Conservation (phyloP, 2,329 filamentous ascomycete genomes). For the Penicillium sp. region DNA sequence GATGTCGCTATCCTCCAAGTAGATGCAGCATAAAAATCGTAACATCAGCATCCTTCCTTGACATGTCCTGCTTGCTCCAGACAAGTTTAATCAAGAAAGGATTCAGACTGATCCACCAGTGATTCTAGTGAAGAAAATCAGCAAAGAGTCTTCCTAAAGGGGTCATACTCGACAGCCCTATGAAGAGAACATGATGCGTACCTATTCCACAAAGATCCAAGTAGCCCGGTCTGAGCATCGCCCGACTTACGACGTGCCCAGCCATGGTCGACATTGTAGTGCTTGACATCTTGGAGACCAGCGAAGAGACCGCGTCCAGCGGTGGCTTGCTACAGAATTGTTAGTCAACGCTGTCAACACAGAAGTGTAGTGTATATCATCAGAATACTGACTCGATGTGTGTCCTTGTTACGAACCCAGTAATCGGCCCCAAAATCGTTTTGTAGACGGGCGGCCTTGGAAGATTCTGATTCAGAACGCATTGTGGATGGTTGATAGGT, state of each 20-base stretch:
- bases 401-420: slow-evolving; percentile 36
- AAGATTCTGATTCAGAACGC: slow-evolving; percentile 15
- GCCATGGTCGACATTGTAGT: slow-evolving; percentile 44
- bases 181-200: slow-evolving; percentile 18
- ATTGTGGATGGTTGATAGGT: slow-evolving; percentile 9
- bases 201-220: slow-evolving; percentile 29
- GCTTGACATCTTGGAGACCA: slow-evolving; percentile 43
- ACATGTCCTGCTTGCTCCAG: too few species aligned
- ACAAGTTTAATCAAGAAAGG: background rate
- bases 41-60: background rate
- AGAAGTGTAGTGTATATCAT: too few species aligned
- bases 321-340: slow-evolving; percentile 32
- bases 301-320: slow-evolving; percentile 44
- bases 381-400: slow-evolving; percentile 29
- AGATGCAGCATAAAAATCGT: background rate
- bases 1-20: background rate
- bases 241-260: slow-evolving; percentile 38
- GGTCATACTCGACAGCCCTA: background rate
- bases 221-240: slow-evolving; percentile 19
- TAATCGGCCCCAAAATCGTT: slow-evolving; percentile 44
- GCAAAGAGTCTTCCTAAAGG: background rate
- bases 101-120: slow-evolving; percentile 15
- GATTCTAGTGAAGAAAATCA: slow-evolving; percentile 16
- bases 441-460: slow-evolving; percentile 30
- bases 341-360: background rate